phyloP scores from a whole-genome alignment of 2,329 filamentous ascomycete genomes.

The Alternaria gansuensis region DNA sequence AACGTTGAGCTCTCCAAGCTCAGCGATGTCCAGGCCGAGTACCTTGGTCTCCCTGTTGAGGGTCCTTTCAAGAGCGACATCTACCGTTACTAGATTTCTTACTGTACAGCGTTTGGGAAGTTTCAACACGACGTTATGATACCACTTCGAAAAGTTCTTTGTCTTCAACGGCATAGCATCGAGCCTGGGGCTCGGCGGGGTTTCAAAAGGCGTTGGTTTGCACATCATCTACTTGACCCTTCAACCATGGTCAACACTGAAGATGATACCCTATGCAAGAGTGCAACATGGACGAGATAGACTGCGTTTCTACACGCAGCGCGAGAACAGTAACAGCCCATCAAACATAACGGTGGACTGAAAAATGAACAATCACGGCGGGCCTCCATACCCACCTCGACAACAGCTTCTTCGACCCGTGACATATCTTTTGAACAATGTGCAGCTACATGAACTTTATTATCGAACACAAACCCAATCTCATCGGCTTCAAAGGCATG shows the following conservation, averaged over 20 bases:
- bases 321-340: conserved; percentile 34
- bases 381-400: conserved; percentile 24
- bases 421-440: background rate
- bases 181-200: conserved; percentile 42
- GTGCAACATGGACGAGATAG: conserved; percentile 29
- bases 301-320: conserved; percentile 31
- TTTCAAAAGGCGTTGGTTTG: conserved; percentile 51
- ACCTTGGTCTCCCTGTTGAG: conserved; percentile 84
- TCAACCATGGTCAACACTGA: conserved; percentile 50
- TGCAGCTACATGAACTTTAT: conserved; percentile 6
- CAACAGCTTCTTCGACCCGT: background rate
- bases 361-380: conserved; percentile 31
- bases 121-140: conserved; percentile 69
- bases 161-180: conserved; percentile 69
- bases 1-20: conserved; percentile 93
- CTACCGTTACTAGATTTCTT: conserved; percentile 64
- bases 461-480: background rate
- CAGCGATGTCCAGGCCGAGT: conserved; percentile 87
- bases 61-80: conserved; percentile 97
- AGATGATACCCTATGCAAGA: conserved; percentile 47
- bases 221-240: conserved; percentile 51
- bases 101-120: conserved; percentile 39
- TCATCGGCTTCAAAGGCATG: conserved; percentile 12
- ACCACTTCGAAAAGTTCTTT: conserved; percentile 62
- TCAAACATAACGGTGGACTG: conserved; percentile 23